These are phyloP conservation scores for Wolfiporia cocos DNA, from an alignment of 1,284 basidiomycete species.

Conservation along the genomic window DNA sequence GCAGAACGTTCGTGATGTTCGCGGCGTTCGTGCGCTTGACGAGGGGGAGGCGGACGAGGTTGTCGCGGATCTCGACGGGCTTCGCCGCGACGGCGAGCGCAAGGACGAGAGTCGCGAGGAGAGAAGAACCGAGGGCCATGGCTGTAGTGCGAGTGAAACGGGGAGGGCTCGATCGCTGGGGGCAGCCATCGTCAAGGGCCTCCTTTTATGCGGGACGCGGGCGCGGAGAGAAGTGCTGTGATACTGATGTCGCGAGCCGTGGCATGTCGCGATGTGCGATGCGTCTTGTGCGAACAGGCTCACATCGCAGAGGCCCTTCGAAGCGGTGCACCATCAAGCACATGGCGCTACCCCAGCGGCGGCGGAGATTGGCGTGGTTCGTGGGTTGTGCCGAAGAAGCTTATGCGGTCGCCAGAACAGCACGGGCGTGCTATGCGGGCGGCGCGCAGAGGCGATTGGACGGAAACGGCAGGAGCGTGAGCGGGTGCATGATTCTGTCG, in stretches of 20 bases:
- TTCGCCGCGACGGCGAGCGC: constrained; percentile 17
- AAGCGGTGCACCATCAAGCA: too few relatives aligned
- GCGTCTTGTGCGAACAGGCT: too few relatives aligned
- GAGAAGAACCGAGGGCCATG: constrained; percentile 11
- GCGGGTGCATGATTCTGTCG: too few relatives aligned
- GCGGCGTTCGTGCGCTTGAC: constrained; percentile 24
- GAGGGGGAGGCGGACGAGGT: constrained; percentile 18
- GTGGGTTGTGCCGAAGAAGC: too few relatives aligned
- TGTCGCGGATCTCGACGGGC: constrained; percentile 18
- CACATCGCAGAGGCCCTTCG: too few relatives aligned
- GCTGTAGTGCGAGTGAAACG: constrained; percentile 1
- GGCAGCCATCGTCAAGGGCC: neutral
- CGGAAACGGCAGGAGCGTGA: too few relatives aligned
- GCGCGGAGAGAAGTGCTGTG: neutral
- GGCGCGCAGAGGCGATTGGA: too few relatives aligned
- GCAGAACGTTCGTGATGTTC: constrained; percentile 16
- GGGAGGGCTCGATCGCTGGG: constrained; percentile 5
- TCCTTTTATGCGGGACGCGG: constrained; percentile 1
- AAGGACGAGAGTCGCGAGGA: constrained; percentile 15
- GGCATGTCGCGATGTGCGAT: neutral
- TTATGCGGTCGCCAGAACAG: too few relatives aligned
- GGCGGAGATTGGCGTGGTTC: too few relatives aligned
- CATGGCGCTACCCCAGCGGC: too few relatives aligned
- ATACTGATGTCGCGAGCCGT: neutral
- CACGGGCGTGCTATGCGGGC: too few relatives aligned